A percentile compares a stretch with the other conserved stretches of the same genome.
These are phyloP conservation scores for Isatis lusitanica DNA, from an alignment of 441 rosid species.

Conservation along the genomic window DNA sequence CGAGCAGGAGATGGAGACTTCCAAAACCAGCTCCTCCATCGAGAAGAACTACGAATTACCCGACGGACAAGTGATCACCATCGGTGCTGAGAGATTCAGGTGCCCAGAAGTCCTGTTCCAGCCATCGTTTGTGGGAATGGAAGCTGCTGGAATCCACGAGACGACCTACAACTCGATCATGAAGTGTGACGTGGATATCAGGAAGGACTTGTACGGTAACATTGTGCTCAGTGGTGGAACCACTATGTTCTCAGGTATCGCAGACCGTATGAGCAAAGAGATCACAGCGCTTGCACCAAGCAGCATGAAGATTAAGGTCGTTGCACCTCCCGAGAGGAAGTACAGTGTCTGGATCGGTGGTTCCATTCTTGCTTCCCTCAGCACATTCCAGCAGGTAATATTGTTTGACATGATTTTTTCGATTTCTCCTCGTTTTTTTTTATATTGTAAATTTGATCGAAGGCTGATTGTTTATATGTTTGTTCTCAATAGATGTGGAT, in stretches of 20 bases:
- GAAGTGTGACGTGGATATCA: conserved; percentile 90
- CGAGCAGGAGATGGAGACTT: conserved; percentile 66
- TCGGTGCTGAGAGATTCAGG: conserved; percentile 68
- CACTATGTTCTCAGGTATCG: conserved; percentile 83
- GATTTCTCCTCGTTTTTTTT: no score
- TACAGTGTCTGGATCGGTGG: conserved; percentile 48
- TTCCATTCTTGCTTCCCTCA: conserved; percentile 45
- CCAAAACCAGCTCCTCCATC: conserved; percentile 58
- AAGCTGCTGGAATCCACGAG: conserved; percentile 77
- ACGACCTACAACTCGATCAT: conserved; percentile 82
- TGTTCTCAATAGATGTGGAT: conserved; percentile 35
- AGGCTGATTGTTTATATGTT: background rate
- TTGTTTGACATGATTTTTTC: background rate
- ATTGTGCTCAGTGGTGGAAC: conserved; percentile 86
- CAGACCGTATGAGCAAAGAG: conserved; percentile 88
- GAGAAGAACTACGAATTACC: conserved; percentile 71
- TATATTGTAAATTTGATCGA: background rate
- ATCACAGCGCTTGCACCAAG: conserved; percentile 48
- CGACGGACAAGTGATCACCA: conserved; percentile 64
- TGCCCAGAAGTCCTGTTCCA: conserved; percentile 68
- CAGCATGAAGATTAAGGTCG: conserved; percentile 41
- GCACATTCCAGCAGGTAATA: conserved; percentile 46
- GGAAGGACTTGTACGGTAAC: conserved; percentile 77
- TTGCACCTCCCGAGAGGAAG: conserved; percentile 43
- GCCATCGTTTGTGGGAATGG: conserved; percentile 63